Base-by-base conservation (phyloP, 2,329 filamentous ascomycete genomes). In the Catunica adiposa region DNA sequence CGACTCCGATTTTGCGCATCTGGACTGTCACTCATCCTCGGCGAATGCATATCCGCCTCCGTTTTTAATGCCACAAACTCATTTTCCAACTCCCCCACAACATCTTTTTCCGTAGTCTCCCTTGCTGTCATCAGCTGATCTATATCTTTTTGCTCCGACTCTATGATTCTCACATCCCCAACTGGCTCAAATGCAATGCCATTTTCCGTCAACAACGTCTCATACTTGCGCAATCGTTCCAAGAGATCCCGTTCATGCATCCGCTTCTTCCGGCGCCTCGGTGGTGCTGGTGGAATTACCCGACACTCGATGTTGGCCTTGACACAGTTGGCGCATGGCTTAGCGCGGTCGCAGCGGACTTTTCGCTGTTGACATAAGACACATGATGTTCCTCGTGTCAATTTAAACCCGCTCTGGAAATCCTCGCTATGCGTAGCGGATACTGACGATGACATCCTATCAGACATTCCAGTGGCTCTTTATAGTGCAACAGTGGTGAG, bases 341-440 rank as follows among this genome's bases (percentile, higher is more conserved):
- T 81, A 61, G 75, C 78, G 67, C 83, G 83, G 66, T 87, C 80
- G 66, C 84, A 88, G 58, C 81, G 81, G 44, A 88, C 76, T 66
- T 88, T 88, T 59, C 83, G 79, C 65, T 85, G 83, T 64, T 89
- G 84, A 64, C 86, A 90, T 20, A 82, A 73, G 14, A 86, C 74
- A 63, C 86, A 90, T 59, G 76, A 79, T 59, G 78, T 77, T 58
- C 77, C 77, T 52, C 77, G 71, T 40, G 76, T 79, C 61, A 80
- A 66, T 66, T 80, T 80, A 61, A 76, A 66, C 56, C 69, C 66
- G 6, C 22, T 25, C 9, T 40, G 71, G 69, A 54, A 70, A 63
- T 48, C 53, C 42, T 38, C 37, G 37, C 11, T n/a, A n/a, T n/a
- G n/a, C n/a, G n/a, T n/a, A n/a, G n/a, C n/a, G n/a, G n/a, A n/a